Evolutionary conservation across 2,329 filamentous ascomycete species (phyloP).

Genomic region (Ophiocordyceps camponoti-leonardi): DNA sequence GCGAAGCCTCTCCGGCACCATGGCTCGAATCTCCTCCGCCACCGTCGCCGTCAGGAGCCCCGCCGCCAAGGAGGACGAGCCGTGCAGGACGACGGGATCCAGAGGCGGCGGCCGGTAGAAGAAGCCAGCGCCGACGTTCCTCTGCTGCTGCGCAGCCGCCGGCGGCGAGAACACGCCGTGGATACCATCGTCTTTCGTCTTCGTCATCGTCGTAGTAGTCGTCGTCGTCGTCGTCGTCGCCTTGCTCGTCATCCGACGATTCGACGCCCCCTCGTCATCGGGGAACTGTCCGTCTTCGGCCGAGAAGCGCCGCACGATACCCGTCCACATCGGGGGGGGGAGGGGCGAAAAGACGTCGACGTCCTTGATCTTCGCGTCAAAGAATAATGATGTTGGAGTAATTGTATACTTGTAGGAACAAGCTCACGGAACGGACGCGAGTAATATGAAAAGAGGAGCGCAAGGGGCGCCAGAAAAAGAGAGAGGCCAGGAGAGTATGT

Average conservation of each 20-base stretch:
- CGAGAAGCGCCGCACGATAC: constrained; percentile 51
- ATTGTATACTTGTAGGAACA: no score
- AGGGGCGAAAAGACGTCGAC: no score
- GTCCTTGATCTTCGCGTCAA: no score
- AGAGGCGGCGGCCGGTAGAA: constrained; percentile 81
- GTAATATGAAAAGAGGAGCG: neutral
- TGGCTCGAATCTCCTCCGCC: constrained; percentile 82
- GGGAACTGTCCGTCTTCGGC: constrained; percentile 21
- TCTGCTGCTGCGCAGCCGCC: constrained; percentile 37
- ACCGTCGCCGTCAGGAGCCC: constrained; percentile 52
- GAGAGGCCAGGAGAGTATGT: neutral
- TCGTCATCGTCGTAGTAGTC: neutral
- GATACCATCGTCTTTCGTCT: constrained; percentile 25
- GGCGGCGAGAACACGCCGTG: constrained; percentile 36
- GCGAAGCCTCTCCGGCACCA: constrained; percentile 74
- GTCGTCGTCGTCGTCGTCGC: constrained; percentile 2
- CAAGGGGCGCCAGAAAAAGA: no score
- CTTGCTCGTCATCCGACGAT: neutral
- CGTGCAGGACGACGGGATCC: constrained; percentile 57
- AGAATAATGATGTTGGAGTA: no score
- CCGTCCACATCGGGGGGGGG: constrained; percentile 28
- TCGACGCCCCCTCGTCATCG: constrained; percentile 1
- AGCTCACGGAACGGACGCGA: neutral
- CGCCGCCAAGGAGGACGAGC: constrained; percentile 43
- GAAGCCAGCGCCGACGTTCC: neutral